Base-by-base conservation (phyloP, 73 alveolate genomes). In the Stentor coeruleus region DNA sequence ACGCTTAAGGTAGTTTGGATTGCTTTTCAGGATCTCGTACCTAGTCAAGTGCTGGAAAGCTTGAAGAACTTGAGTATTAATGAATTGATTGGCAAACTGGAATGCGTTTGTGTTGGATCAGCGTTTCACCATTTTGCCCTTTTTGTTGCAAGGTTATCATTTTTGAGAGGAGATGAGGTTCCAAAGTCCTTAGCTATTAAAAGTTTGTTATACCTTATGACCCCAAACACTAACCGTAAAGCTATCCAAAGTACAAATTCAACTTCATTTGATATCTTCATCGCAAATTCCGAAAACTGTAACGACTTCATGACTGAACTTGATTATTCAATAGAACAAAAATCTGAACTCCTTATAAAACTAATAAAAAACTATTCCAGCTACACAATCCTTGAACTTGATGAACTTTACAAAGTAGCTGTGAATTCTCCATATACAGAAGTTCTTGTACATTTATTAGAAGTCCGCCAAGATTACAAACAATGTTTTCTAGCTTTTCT, bases 101-200 rank as follows among this genome's bases (percentile, higher is more conserved):
- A 66, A 2, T 31, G 15, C n/a, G 79, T 33, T 40, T 66, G 79
- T 33, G n/a, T 26, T 2, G 11, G n/a, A 37, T 26, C 36, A 20
- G 37, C 79, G n/a, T 66, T 66, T 66, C 79, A 66, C n/a, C 39
- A 66, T 66, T 66, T 66, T 33, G 14, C 79, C n/a, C 36, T 66
- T 66, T 66, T 66, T 59, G 6, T 59, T 6, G 77, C 77, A 59
- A 6, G 36, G 39, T 28, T 59, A 20, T 6, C 11, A 6, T 11
- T 49, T 6, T 11, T 11, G 20, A 11, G 20, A 11, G 6, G 28
- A 49, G 66, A 49, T 49, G 20, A 11, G 28, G 66, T 49, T 20
- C 6, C 28, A 6, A 49, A 49, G 66, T 49, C 66, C 6, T 20
- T 49, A 6, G 66, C 66, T 11, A 49, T 49, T 11, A 66, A 66